Conservation (phyloP, 2,329 filamentous ascomycete genomes). For the Chaetomium sp. region DNA sequence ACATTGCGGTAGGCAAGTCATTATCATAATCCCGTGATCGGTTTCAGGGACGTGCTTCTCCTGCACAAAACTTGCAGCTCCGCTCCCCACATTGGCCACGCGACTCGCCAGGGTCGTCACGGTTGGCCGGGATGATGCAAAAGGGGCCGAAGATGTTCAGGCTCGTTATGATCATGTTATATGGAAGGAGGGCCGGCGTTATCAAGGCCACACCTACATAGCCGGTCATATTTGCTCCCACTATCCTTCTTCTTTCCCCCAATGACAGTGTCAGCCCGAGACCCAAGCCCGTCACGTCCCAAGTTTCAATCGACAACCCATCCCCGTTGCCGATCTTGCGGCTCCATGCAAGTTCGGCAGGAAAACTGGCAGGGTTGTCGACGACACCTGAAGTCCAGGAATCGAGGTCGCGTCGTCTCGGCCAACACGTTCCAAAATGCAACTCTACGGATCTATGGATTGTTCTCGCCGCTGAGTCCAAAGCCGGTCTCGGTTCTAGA, state of each 20-base stretch:
- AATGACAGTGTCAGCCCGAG: too few relatives aligned
- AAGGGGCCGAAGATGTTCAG: background rate
- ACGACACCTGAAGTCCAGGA: background rate
- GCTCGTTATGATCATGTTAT: background rate
- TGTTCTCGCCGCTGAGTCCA: background rate
- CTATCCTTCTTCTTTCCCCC: too few relatives aligned
- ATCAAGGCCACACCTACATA: background rate
- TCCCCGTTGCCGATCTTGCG: background rate
- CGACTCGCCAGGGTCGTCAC: constrained; percentile 1
- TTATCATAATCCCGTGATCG: constrained; percentile 6
- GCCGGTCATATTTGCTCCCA: background rate
- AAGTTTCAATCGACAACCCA: background rate
- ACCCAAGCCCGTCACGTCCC: background rate
- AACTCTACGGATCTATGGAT: background rate
- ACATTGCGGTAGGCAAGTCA: background rate
- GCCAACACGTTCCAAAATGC: background rate
- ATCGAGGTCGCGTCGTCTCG: background rate
- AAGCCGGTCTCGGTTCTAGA: background rate
- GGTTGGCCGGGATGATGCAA: too few relatives aligned
- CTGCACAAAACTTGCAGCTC: background rate
- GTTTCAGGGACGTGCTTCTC: background rate
- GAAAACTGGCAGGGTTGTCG: background rate
- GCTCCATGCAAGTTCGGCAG: background rate
- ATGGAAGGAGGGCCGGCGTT: too few relatives aligned
- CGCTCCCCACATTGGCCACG: constrained; percentile 1